A percentile compares a stretch with the other conserved stretches of the same genome.
These are phyloP conservation scores for Acrocalymma vagum DNA, from an alignment of 2,329 filamentous ascomycete species.

Conservation along the genomic window DNA sequence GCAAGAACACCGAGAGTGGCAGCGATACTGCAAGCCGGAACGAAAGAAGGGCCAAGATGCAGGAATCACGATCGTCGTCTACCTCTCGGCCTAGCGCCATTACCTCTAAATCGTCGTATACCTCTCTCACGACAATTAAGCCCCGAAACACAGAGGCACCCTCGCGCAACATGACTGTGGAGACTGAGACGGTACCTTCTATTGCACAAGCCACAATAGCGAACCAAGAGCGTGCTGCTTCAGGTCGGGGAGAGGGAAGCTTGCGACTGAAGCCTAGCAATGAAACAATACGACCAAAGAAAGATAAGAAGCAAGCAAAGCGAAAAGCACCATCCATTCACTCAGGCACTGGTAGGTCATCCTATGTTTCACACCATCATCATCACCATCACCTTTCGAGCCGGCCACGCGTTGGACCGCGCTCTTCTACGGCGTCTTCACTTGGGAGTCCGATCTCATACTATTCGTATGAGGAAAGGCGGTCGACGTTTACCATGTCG, in stretches of 20 bases:
- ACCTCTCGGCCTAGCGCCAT: constrained; percentile 55
- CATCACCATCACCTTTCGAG: constrained; percentile 36
- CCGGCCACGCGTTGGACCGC: constrained; percentile 32
- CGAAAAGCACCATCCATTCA: constrained; percentile 79
- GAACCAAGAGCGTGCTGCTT: constrained; percentile 61
- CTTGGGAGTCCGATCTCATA: constrained; percentile 39
- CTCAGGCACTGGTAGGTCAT: constrained; percentile 75
- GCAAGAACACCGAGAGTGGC: constrained; percentile 62
- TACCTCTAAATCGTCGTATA: constrained; percentile 72
- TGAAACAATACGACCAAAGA: constrained; percentile 95
- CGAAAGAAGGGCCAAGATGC: constrained; percentile 38
- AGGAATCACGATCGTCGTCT: constrained; percentile 56
- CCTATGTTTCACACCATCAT: constrained; percentile 42
- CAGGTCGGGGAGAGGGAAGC: constrained; percentile 75
- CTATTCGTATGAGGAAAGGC: constrained; percentile 40
- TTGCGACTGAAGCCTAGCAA: constrained; percentile 87
- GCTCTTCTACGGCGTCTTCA: constrained; percentile 36
- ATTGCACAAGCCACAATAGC: constrained; percentile 83
- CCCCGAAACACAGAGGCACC: constrained; percentile 76
- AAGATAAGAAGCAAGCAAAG: constrained; percentile 82
- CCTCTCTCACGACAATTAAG: constrained; percentile 70
- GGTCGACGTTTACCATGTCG: constrained; percentile 32
- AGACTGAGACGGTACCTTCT: constrained; percentile 94
- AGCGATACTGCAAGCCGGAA: constrained; percentile 66
- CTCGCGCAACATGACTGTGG: constrained; percentile 91